Conservation (phyloP, 2,329 filamentous ascomycete genomes). For the Dryadomyces quercus-mongolicae region DNA sequence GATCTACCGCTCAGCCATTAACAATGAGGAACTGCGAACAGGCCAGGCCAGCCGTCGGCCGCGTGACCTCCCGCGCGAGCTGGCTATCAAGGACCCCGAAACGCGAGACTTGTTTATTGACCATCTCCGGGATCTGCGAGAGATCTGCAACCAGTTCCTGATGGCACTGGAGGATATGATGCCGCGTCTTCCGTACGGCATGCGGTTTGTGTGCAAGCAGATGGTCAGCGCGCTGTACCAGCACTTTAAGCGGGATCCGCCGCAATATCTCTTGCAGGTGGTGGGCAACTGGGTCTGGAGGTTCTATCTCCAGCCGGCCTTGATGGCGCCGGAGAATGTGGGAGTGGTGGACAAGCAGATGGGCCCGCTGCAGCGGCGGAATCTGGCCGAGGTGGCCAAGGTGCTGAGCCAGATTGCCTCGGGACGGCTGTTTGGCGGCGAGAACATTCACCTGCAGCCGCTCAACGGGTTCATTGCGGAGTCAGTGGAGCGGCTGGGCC, state of each 20-base stretch:
- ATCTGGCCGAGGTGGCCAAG: conserved; percentile 81
- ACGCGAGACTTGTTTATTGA: conserved; percentile 88
- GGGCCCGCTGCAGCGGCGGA: conserved; percentile 84
- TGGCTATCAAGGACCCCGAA: conserved; percentile 92
- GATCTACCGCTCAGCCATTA: conserved; percentile 90
- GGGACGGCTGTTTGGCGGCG: conserved; percentile 82
- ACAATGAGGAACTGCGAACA: conserved; percentile 91
- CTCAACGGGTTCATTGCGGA: conserved; percentile 85
- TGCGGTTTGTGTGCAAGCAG: conserved; percentile 78
- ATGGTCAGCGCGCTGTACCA: conserved; percentile 67
- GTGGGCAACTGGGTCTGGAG: conserved; percentile 91
- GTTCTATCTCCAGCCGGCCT: conserved; percentile 80
- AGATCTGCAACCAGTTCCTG: conserved; percentile 90
- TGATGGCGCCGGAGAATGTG: conserved; percentile 82
- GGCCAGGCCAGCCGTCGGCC: conserved; percentile 71
- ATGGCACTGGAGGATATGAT: conserved; percentile 68
- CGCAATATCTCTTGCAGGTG: conserved; percentile 65
- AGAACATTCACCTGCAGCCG: conserved; percentile 91
- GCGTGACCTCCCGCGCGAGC: conserved; percentile 75
- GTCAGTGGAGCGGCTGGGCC: conserved; percentile 65
- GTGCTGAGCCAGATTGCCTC: conserved; percentile 79
- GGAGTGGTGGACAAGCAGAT: conserved; percentile 85
- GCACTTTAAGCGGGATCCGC: conserved; percentile 70
- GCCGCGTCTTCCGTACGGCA: conserved; percentile 82
- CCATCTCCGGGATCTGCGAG: conserved; percentile 83